Evolutionary conservation across 2,329 filamentous ascomycete genomes (phyloP).

Genomic region (Xylaria sp.): DNA sequence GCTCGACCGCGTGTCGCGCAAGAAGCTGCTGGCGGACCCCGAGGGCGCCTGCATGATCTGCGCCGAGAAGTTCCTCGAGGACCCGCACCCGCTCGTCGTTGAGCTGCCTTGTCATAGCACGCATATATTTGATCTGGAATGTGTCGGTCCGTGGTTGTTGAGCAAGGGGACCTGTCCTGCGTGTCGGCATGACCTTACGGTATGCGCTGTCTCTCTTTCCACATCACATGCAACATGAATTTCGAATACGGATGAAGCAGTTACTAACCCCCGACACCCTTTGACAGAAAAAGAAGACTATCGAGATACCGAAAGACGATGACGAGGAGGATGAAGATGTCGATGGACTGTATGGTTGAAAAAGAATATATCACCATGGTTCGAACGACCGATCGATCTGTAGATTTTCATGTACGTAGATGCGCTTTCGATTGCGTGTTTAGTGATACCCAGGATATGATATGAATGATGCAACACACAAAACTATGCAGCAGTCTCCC

Average conservation of each 20-base stretch:
- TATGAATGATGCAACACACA: neutral
- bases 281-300: slow-evolving; percentile 57
- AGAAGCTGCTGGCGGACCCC: slow-evolving; percentile 47
- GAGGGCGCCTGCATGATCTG: slow-evolving; percentile 68
- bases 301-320: slow-evolving; percentile 48
- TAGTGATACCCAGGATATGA: slow-evolving; percentile 22
- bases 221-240: too few relatives aligned
- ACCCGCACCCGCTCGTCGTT: slow-evolving; percentile 67
- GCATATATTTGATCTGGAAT: slow-evolving; percentile 70
- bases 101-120: slow-evolving; percentile 65
- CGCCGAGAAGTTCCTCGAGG: slow-evolving; percentile 65
- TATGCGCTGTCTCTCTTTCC: slow-evolving; percentile 1
- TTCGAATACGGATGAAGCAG: neutral
- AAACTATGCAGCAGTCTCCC: neutral
- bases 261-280: neutral
- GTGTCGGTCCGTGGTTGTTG: slow-evolving; percentile 68
- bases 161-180: slow-evolving; percentile 69
- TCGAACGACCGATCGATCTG: neutral
- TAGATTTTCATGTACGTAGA: neutral
- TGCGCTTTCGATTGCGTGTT: slow-evolving; percentile 1
- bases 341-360: slow-evolving; percentile 54
- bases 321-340: slow-evolving; percentile 61
- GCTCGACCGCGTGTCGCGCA: slow-evolving; percentile 63
- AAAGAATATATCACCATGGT: neutral
- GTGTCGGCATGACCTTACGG: slow-evolving; percentile 63